Percentiles rank a stretch among this genome's conserved stretches.
phyloP scores from a whole-genome alignment of 495 filamentous ascomycete genomes.

The Penicillium lividum region DNA sequence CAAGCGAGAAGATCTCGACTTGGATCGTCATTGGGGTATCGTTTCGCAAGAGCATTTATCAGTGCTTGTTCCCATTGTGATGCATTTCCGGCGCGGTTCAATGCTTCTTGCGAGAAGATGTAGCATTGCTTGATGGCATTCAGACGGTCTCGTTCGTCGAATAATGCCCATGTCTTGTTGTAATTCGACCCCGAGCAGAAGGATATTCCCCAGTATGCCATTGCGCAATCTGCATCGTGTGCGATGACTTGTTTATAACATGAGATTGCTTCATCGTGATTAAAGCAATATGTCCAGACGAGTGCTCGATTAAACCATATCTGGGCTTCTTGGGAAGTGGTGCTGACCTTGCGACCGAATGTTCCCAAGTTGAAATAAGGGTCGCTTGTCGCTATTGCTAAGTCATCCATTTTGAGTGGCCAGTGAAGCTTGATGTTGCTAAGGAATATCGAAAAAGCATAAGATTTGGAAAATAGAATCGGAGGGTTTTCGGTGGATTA shows the following conservation, averaged over 20 bases:
- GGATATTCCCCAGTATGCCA: conserved; percentile 70
- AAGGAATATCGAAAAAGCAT: too few relatives aligned
- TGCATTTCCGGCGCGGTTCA: conserved; percentile 25
- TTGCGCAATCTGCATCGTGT: conserved; percentile 53
- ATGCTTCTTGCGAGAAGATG: conserved; percentile 43
- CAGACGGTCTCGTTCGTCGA: conserved; percentile 57
- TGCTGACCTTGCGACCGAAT: conserved; percentile 49
- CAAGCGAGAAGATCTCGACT: conserved; percentile 48
- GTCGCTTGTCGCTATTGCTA: conserved; percentile 35
- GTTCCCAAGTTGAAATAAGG: conserved; percentile 59
- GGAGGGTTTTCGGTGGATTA: too few relatives aligned
- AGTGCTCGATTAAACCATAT: conserved; percentile 63
- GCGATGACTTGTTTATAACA: conserved; percentile 62
- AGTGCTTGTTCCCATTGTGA: conserved; percentile 56
- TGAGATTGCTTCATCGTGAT: conserved; percentile 60
- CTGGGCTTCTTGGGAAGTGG: conserved; percentile 44
- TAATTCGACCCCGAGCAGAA: conserved; percentile 70
- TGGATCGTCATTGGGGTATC: conserved; percentile 52
- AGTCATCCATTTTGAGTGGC: too few relatives aligned
- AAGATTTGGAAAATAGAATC: too few relatives aligned
- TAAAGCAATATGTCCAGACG: conserved; percentile 66
- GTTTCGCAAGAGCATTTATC: conserved; percentile 53
- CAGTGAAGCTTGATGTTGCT: too few relatives aligned
- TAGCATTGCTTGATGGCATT: conserved; percentile 46
- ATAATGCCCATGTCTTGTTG: conserved; percentile 71